Conservation (phyloP, 805 yeast species). For the Komagataella phaffii region DNA sequence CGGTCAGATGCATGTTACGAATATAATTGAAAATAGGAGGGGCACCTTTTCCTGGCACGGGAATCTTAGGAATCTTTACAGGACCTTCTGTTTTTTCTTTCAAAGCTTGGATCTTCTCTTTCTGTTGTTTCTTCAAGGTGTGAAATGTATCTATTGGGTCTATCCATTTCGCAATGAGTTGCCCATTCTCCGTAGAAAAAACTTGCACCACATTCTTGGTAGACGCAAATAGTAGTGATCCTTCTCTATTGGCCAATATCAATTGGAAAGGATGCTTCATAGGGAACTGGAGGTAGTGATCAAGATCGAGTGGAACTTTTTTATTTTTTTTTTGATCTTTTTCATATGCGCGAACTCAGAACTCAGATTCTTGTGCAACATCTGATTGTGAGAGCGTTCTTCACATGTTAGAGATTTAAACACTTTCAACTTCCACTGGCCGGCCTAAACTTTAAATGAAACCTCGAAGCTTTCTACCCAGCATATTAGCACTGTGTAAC, state of each 20-base stretch:
- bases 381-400: neutral
- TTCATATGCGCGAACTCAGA: neutral
- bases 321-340: too few species aligned
- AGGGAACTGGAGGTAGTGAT: slow-evolving; percentile 1
- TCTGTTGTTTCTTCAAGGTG: slow-evolving; percentile 32
- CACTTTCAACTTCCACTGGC: neutral
- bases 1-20: slow-evolving; percentile 42
- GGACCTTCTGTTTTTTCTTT: slow-evolving; percentile 17
- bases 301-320: neutral
- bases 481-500: neutral
- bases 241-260: slow-evolving; percentile 27
- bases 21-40: slow-evolving; percentile 57
- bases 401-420: neutral
- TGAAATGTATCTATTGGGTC: slow-evolving; percentile 41
- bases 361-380: neutral
- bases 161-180: slow-evolving; percentile 43
- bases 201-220: slow-evolving; percentile 48
- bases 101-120: slow-evolving; percentile 10
- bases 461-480: neutral
- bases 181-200: slow-evolving; percentile 25
- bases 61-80: slow-evolving; percentile 32
- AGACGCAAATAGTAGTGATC: slow-evolving; percentile 37
- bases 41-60: slow-evolving; percentile 56
- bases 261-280: slow-evolving; percentile 69
- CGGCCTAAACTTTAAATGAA: neutral